Evolutionary conservation across 176 grass and related monocot species (phyloP).

Genomic region (Canna indica): DNA sequence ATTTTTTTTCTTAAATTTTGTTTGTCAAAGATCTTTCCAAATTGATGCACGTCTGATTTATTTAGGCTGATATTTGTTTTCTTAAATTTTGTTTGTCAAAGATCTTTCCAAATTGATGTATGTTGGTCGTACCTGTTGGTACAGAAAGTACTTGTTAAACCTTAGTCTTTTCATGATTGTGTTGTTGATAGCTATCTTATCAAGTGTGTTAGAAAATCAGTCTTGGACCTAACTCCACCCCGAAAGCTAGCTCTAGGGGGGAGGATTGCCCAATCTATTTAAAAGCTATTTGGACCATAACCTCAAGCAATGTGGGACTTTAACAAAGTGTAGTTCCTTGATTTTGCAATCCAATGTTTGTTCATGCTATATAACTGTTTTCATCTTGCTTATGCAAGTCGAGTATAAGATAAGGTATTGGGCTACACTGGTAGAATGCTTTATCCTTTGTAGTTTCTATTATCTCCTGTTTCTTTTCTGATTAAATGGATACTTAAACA

Average conservation of each 20-base stretch:
- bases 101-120: not conserved
- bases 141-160: not conserved
- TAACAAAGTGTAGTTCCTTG: not conserved
- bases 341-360: not conserved
- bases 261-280: no score
- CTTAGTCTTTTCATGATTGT: not conserved
- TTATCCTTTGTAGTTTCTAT: not conserved
- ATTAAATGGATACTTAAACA: conserved; percentile 24
- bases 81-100: conserved; percentile 8
- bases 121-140: not conserved
- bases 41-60: conserved; percentile 52
- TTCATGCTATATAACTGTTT: not conserved
- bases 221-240: no score
- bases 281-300: no score
- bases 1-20: not conserved
- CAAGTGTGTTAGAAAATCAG: no score
- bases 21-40: conserved; percentile 7
- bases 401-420: no score
- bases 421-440: not conserved
- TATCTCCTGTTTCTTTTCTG: not conserved
- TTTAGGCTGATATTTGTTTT: not conserved
- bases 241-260: no score
- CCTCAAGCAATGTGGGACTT: no score
- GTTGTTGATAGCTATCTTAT: not conserved
- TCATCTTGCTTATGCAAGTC: not conserved